Evolutionary conservation across 441 rosid species (phyloP).

Genomic region (Codiaeum variegatum): DNA sequence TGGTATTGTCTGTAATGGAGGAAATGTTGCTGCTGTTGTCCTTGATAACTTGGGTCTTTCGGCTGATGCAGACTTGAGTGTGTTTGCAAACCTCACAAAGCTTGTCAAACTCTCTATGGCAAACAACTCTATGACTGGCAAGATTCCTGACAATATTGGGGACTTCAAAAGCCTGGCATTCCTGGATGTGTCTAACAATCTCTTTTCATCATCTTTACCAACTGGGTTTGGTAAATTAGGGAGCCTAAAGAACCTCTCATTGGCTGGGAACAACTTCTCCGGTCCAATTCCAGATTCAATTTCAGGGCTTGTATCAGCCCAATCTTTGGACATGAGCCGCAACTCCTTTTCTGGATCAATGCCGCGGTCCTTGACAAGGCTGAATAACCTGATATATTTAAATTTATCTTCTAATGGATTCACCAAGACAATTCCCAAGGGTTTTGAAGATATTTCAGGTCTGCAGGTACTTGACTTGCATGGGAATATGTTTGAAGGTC

Average conservation of each 20-base stretch:
- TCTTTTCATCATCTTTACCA: constrained; percentile 62
- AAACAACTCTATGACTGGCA: constrained; percentile 73
- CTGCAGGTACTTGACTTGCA: constrained; percentile 84
- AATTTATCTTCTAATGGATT: constrained; percentile 75
- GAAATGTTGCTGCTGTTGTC: constrained; percentile 83
- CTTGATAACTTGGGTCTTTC: constrained; percentile 74
- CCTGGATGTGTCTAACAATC: constrained; percentile 74
- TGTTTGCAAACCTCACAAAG: constrained; percentile 77
- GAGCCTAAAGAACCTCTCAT: constrained; percentile 63
- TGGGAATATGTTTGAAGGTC: constrained; percentile 72
- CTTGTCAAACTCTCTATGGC: constrained; percentile 89
- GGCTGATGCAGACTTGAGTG: constrained; percentile 70
- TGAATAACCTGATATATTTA: constrained; percentile 52
- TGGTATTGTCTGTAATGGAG: constrained; percentile 88
- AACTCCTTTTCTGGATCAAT: constrained; percentile 76
- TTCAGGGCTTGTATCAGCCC: constrained; percentile 59
- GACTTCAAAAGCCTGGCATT: constrained; percentile 66
- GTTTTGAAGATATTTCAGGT: constrained; percentile 56
- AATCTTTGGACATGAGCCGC: constrained; percentile 79
- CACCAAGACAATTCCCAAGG: constrained; percentile 56
- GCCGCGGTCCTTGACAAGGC: constrained; percentile 54
- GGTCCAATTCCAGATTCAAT: constrained; percentile 66
- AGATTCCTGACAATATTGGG: constrained; percentile 57
- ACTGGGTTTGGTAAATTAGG: constrained; percentile 55
- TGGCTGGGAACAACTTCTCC: constrained; percentile 92